phyloP scores from a whole-genome alignment of 768 basidiomycete genomes.

The Lactarius trivialis region DNA sequence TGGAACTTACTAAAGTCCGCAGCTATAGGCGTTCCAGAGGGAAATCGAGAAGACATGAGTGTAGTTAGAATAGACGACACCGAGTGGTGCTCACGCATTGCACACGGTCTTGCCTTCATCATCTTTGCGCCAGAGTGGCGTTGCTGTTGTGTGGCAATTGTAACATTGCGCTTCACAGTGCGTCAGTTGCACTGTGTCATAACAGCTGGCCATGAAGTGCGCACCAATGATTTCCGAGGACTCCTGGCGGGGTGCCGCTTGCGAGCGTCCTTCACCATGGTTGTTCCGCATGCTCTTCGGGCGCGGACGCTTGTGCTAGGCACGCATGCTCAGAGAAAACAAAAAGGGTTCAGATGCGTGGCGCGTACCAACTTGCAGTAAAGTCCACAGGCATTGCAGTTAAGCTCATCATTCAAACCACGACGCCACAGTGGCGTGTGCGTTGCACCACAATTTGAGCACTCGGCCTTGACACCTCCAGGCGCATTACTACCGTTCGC shows the following conservation, averaged over 20 bases:
- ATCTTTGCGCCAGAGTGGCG: slow-evolving; percentile 86
- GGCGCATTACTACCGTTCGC: slow-evolving; percentile 38
- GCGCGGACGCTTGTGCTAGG: slow-evolving; percentile 78
- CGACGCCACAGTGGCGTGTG: slow-evolving; percentile 85
- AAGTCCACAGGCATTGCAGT: slow-evolving; percentile 83
- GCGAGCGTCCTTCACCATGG: slow-evolving; percentile 65
- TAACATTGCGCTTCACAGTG: slow-evolving; percentile 65
- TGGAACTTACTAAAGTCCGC: slow-evolving; percentile 64
- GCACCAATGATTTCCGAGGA: slow-evolving; percentile 67
- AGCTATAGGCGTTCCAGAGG: slow-evolving; percentile 37
- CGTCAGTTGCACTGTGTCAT: not conserved
- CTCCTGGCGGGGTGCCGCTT: slow-evolving; percentile 59
- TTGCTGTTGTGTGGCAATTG: slow-evolving; percentile 85
- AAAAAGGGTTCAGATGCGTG: slow-evolving; percentile 1
- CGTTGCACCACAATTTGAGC: slow-evolving; percentile 83
- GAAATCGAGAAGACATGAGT: slow-evolving; percentile 7
- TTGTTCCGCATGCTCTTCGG: slow-evolving; percentile 82
- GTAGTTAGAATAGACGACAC: slow-evolving; percentile 1
- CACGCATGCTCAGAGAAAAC: not conserved
- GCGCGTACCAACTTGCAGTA: slow-evolving; percentile 75
- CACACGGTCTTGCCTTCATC: slow-evolving; percentile 89
- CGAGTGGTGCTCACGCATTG: slow-evolving; percentile 60
- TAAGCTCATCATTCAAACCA: slow-evolving; percentile 81
- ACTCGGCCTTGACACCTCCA: slow-evolving; percentile 70
- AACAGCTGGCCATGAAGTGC: slow-evolving; percentile 28